These are phyloP conservation scores for Botrytis paeoniae DNA, from an alignment of 2,329 filamentous ascomycete species.

Conservation along the genomic window DNA sequence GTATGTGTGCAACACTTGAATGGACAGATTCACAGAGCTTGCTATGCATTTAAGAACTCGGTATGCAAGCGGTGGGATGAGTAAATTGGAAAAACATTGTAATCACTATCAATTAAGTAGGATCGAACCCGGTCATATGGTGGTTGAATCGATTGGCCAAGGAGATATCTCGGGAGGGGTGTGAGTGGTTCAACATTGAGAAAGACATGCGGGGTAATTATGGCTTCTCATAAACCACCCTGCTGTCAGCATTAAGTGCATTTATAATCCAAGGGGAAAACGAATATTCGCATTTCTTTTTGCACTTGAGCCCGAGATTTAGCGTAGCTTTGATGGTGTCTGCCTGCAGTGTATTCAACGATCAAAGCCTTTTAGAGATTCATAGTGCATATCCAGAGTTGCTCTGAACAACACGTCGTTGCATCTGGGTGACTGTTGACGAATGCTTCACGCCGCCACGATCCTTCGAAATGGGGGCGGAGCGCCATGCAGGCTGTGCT, in stretches of 20 bases:
- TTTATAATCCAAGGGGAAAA: background rate
- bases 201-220: conserved; percentile 1
- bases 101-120: background rate
- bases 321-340: background rate
- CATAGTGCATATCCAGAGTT: background rate
- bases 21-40: background rate
- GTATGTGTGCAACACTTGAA: background rate
- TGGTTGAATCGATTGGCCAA: background rate
- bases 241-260: conserved; percentile 1
- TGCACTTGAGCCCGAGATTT: background rate
- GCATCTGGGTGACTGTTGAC: background rate
- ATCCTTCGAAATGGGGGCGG: conserved; percentile 14
- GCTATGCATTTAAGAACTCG: background rate
- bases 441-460: conserved; percentile 15
- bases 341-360: conserved; percentile 7
- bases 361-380: background rate
- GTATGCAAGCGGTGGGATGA: background rate
- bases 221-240: background rate
- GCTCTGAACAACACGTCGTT: background rate
- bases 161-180: background rate
- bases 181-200: background rate
- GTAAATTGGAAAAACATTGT: background rate
- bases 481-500: background rate
- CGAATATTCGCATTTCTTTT: background rate
- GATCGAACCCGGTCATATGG: background rate